Percentiles rank a stretch among this genome's conserved stretches.
Conservation (phyloP, 257 asterid genomes). For the Oldenlandia corymbosa region DNA sequence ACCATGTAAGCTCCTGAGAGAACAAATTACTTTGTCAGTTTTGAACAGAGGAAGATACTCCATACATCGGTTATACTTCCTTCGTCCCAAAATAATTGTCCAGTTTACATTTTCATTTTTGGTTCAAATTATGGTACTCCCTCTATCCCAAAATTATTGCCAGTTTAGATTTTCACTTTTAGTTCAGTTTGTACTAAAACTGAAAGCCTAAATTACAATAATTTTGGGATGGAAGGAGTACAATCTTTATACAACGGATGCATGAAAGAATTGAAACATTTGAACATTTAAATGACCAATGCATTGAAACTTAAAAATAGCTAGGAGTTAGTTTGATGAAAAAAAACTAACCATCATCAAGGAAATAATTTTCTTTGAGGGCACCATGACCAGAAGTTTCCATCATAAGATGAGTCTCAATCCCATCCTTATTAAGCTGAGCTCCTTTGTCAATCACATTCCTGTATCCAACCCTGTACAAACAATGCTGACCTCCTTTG, state of each 20-base stretch:
- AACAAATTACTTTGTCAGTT: too few relatives aligned
- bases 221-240: too few relatives aligned
- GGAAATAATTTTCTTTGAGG: conserved; percentile 72
- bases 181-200: too few relatives aligned
- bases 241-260: too few relatives aligned
- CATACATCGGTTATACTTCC: too few relatives aligned
- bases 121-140: too few relatives aligned
- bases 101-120: too few relatives aligned
- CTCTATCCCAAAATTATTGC: too few relatives aligned
- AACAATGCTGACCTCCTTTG: conserved; percentile 67
- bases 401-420: conserved; percentile 92
- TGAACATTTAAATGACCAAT: not conserved
- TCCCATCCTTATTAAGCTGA: conserved; percentile 52
- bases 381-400: conserved; percentile 94
- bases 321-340: not conserved
- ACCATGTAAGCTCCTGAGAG: conserved; percentile 80
- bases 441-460: conserved; percentile 90
- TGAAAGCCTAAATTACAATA: too few relatives aligned
- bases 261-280: too few relatives aligned
- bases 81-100: too few relatives aligned
- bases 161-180: too few relatives aligned
- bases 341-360: conserved; percentile 65
- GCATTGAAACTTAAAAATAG: not conserved
- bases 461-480: conserved; percentile 83
- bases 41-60: not conserved